Evolutionary conservation across 768 basidiomycete genomes (phyloP).

Genomic region (Suillus lakei): DNA sequence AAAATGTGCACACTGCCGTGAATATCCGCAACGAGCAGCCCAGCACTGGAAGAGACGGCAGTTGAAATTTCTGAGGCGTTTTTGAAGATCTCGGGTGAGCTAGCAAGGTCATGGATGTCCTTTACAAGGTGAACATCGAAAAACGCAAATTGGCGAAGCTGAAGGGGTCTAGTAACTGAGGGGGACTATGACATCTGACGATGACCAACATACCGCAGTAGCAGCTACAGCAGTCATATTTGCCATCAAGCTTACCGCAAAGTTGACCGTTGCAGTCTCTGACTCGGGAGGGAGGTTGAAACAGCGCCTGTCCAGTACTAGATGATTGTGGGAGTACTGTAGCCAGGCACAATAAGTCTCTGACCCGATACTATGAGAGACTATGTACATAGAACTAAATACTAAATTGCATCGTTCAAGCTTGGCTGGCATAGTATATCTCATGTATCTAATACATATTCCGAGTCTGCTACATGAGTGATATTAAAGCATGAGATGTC

Average conservation of each 20-base stretch:
- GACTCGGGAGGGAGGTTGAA: neutral
- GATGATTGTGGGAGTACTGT: neutral
- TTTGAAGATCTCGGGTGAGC: constrained; percentile 81
- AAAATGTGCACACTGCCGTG: constrained; percentile 84
- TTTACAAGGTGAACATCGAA: constrained; percentile 81
- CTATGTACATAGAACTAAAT: neutral
- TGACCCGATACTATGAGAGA: neutral
- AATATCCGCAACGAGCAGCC: constrained; percentile 81
- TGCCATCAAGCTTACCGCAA: neutral
- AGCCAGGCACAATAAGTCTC: neutral
- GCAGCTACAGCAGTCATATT: constrained; percentile 2
- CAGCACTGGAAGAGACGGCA: constrained; percentile 62
- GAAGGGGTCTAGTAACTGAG: constrained; percentile 15
- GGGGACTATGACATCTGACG: neutral
- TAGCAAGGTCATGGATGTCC: constrained; percentile 77
- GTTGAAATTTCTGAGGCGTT: constrained; percentile 76
- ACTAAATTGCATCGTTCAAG: too few species aligned
- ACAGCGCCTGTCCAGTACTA: neutral
- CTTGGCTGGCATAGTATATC: too few species aligned
- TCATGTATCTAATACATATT: too few species aligned
- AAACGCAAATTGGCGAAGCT: constrained; percentile 91
- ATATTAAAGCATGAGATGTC: neutral
- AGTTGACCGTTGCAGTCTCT: neutral
- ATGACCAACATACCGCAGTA: constrained; percentile 23
- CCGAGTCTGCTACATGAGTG: too few species aligned